Evolutionary conservation across 257 asterid genomes (phyloP).

Genomic region (Haberlea rhodopensis): DNA sequence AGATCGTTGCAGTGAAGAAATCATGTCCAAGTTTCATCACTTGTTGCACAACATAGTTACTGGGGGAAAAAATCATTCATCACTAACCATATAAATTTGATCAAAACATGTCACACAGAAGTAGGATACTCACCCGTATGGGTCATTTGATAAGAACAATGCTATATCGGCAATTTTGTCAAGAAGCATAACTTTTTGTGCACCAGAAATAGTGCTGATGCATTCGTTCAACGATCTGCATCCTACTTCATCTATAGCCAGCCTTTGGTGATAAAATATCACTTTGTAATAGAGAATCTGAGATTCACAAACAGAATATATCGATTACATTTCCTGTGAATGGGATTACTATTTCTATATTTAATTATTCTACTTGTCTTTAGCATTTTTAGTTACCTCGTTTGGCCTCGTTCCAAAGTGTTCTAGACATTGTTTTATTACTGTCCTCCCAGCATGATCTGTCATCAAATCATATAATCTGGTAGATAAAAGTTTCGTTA

Average conservation of each 20-base stretch:
- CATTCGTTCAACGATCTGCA: constrained; percentile 32
- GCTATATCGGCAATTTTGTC: constrained; percentile 26
- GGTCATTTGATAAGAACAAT: constrained; percentile 31
- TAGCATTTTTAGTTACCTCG: constrained; percentile 24
- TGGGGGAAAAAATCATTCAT: constrained; percentile 16
- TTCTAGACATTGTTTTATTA: constrained; percentile 28
- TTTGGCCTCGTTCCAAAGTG: constrained; percentile 25
- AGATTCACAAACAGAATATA: background rate
- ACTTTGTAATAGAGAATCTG: constrained; percentile 30
- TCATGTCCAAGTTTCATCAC: constrained; percentile 12
- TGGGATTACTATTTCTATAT: background rate
- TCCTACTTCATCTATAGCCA: constrained; percentile 42
- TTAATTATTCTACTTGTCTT: background rate
- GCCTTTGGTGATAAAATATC: background rate
- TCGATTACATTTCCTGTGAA: background rate
- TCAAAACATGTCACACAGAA: too few relatives aligned
- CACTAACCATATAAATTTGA: background rate
- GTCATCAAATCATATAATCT: constrained; percentile 22
- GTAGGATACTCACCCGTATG: constrained; percentile 35
- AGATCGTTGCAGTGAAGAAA: background rate
- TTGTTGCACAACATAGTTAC: constrained; percentile 50
- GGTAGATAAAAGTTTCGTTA: constrained; percentile 21
- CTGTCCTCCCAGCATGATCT: constrained; percentile 22
- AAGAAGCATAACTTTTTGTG: constrained; percentile 27
- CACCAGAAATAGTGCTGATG: constrained; percentile 24